Evolutionary conservation across 1,284 basidiomycete species (phyloP), one percentile per base, ranked within the genome.

Genomic region (Cryptococcus sp.): DNA sequence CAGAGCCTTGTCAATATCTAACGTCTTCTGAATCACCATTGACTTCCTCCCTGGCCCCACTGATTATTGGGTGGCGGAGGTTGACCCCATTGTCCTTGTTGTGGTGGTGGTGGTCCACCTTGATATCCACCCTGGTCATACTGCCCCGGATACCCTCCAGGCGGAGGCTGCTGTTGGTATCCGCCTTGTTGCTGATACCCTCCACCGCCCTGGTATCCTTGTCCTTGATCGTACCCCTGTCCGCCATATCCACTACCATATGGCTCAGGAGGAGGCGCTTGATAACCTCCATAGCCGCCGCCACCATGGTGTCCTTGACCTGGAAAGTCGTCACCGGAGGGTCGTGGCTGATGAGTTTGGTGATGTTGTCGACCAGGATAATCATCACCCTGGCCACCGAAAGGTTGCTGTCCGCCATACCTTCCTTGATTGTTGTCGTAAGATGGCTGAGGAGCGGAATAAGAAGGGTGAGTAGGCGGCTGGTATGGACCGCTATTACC

Each of bases 281-380:
- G 54, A 46, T 43, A 44, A 15, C 53, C 48, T 15, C 57, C 49
- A 5, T 52, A 13, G 32, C 38, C 38, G 4, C 36, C 4, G n/a
- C 42, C 23, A 38, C 58, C 58, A 33, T 31, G 41, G 10, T n/a
- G 42, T 15, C 48, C 56, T 31, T 62, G 57, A 4, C 41, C 44
- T 14, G 15, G 33, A 30, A 30, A 34, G 34, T 46, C 38, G 23
- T 23, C 36, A 11, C 55, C 53, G 23, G 57, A 56, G 10, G 46
- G 56, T 1, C 31, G 49, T 7, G 41, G 13, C 4, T 55, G 49
- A 7, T 33, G 36, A 34, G 56, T 58, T 37, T 55, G 44, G 43
- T 57, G 56, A 37, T 56, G 50, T 31, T 58, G 56, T 15, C 61
- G 59, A 34, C 53, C 55, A 34, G 55, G 58, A 32, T 55, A 54